Conservation (phyloP, 768 basidiomycete genomes). For the Tylopilus cervinicoccineus region DNA sequence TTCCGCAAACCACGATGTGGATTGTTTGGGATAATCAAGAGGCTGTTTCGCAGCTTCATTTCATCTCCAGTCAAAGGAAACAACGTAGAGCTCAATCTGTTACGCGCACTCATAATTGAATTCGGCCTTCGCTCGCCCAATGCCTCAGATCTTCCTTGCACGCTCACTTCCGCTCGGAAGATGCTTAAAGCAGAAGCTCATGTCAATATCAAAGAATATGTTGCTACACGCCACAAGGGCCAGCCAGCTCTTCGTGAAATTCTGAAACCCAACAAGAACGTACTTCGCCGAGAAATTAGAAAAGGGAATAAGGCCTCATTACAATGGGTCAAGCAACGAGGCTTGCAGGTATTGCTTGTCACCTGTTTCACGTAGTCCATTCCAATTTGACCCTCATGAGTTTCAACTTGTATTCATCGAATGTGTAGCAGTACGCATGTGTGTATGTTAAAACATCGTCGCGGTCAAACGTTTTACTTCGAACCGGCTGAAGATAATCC, state of each 20-base stretch:
- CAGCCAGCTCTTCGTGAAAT: slow-evolving; percentile 55
- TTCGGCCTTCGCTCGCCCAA: slow-evolving; percentile 53
- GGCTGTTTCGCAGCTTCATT: slow-evolving; percentile 18
- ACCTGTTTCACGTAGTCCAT: slow-evolving; percentile 36
- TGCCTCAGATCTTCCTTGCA: slow-evolving; percentile 46
- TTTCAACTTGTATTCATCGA: not conserved
- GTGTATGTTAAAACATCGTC: not conserved
- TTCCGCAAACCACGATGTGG: not conserved
- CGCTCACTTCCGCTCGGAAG: slow-evolving; percentile 64
- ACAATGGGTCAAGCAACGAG: slow-evolving; percentile 60
- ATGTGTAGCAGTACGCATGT: not conserved
- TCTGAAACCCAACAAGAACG: slow-evolving; percentile 57
- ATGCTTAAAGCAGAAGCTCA: slow-evolving; percentile 64
- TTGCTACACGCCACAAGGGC: slow-evolving; percentile 61
- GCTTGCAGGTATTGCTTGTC: slow-evolving; percentile 61
- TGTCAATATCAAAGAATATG: slow-evolving; percentile 70
- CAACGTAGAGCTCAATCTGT: slow-evolving; percentile 45
- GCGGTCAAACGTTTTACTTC: not conserved
- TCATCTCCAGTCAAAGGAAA: slow-evolving; percentile 15
- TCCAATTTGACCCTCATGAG: not conserved
- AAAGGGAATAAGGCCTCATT: slow-evolving; percentile 44
- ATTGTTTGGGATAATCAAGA: not conserved
- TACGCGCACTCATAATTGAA: slow-evolving; percentile 75
- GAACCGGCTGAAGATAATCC: not conserved
- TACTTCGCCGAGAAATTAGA: slow-evolving; percentile 60